Evolutionary conservation across 495 filamentous ascomycete species (phyloP), one percentile per base, ranked within the genome.

Genomic region (Trichoderma parareesei): DNA sequence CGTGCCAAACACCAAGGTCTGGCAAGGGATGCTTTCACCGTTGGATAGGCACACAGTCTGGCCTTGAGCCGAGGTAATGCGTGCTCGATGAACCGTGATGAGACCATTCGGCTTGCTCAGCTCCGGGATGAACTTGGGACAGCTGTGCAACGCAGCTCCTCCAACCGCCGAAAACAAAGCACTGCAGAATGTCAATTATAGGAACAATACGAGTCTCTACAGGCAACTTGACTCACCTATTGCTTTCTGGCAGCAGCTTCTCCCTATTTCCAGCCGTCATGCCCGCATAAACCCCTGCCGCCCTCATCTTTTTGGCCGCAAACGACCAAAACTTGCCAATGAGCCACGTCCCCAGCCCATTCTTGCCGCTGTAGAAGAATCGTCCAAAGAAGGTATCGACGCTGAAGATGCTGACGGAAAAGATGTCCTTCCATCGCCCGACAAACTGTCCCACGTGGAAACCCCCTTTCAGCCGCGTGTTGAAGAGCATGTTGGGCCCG

Each of bases 401-500:
- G 46, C 46, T 49, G 46, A 49, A 49, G 5, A 49, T 49, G n/a
- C 46, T 49, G n/a, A 18, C n/a, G 9, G 46, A 49, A 49, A 49
- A 49, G 16, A 49, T 20, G 8, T 49, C 46, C 18, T 49, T 49
- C 46, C 46, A 49, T 9, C 46, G 4, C 20, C 46, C 46, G 9
- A 49, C 46, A 49, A 49, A 49, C n/a, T 49, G 46, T 6, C 46
- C 46, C 27, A 49, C n/a, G 46, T 49, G 46, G 20, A 18, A 49
- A 0, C 46, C 46, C 46, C 46, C 4, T 18, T 49, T 49, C 46
- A 49, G n/a, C n/a, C 46, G 46, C 18, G 46, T 20, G 9, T 49
- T 49, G 16, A 49, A 49, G 0, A 49, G 20, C n/a, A 49, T 18
- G 46, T 49, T 49, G 5, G 77, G 74, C 6, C 79, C 79, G 35